phyloP scores from a whole-genome alignment of 306 rosid genomes.

The Carpinus viminea region DNA sequence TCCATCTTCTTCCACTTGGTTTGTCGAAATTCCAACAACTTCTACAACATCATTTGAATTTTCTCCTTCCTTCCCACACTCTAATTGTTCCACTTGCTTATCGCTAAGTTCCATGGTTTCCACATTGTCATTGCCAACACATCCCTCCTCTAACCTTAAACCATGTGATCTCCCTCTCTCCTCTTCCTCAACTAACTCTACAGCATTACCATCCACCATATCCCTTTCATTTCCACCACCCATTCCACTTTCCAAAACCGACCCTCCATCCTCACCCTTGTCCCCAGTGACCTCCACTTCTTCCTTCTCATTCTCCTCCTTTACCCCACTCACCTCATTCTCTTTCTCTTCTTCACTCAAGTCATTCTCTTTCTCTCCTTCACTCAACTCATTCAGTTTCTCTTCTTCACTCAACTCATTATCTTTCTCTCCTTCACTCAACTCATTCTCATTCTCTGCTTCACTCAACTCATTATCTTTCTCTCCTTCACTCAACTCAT shows the following conservation, averaged over 20 bases:
- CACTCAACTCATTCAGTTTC: slow-evolving; percentile 30
- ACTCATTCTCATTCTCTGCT: slow-evolving; percentile 36
- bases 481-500: slow-evolving; percentile 13
- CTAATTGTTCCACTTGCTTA: slow-evolving; percentile 47
- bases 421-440: not conserved
- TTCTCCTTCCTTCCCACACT: slow-evolving; percentile 38
- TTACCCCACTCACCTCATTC: not conserved
- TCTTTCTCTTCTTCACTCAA: slow-evolving; percentile 7
- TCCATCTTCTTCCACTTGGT: slow-evolving; percentile 45
- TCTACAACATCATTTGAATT: slow-evolving; percentile 41
- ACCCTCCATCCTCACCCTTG: slow-evolving; percentile 31
- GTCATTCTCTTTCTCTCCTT: not conserved
- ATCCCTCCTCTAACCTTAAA: slow-evolving; percentile 43
- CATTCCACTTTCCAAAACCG: slow-evolving; percentile 20
- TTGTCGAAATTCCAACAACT: slow-evolving; percentile 31
- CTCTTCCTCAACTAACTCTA: slow-evolving; percentile 23
- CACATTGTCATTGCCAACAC: slow-evolving; percentile 32
- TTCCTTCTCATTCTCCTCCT: slow-evolving; percentile 40
- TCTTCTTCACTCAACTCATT: slow-evolving; percentile 24
- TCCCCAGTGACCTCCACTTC: slow-evolving; percentile 31
- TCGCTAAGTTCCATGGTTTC: slow-evolving; percentile 35
- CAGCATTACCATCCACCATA: slow-evolving; percentile 29
- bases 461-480: slow-evolving; percentile 28
- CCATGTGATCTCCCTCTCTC: slow-evolving; percentile 31
- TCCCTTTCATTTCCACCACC: slow-evolving; percentile 31